Conservation (phyloP, 208 protist genomes). For the Acanthamoeba rhysodes region DNA sequence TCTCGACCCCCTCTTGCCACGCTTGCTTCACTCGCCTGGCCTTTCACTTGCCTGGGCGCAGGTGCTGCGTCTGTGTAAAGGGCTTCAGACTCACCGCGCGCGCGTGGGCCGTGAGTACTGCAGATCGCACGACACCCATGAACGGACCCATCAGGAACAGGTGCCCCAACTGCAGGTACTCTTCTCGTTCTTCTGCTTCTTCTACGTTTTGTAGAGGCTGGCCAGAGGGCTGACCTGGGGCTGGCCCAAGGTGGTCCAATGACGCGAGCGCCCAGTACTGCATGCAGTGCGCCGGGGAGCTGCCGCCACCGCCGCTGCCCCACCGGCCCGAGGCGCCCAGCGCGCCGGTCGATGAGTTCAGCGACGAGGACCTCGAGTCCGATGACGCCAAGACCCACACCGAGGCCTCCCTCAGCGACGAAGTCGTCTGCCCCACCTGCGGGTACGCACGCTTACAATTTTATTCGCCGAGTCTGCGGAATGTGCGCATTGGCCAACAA, state of each 20-base stretch:
- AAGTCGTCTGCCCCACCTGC: constrained; percentile 15
- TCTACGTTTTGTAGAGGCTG: too few relatives aligned
- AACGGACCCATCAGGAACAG: background rate
- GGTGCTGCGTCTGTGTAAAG: too few relatives aligned
- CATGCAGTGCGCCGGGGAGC: constrained; percentile 6
- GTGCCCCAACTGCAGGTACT: constrained; percentile 5
- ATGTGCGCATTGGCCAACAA: background rate
- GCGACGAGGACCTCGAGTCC: constrained; percentile 22
- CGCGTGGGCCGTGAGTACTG: too few relatives aligned
- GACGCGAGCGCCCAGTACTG: background rate
- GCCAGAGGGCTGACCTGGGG: too few relatives aligned
- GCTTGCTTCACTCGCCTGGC: too few relatives aligned
- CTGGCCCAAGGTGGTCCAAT: background rate
- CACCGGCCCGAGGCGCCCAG: background rate
- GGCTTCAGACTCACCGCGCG: too few relatives aligned
- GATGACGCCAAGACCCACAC: background rate
- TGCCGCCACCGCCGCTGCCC: background rate
- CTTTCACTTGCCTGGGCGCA: too few relatives aligned
- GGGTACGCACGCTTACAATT: background rate
- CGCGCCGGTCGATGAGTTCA: constrained; percentile 16
- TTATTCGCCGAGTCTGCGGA: background rate
- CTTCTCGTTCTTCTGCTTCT: background rate
- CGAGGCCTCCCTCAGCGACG: constrained; percentile 17
- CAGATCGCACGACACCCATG: background rate
- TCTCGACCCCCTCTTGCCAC: too few relatives aligned